Conservation (phyloP, 2,329 filamentous ascomycete species). For the Alternaria gaisen region DNA sequence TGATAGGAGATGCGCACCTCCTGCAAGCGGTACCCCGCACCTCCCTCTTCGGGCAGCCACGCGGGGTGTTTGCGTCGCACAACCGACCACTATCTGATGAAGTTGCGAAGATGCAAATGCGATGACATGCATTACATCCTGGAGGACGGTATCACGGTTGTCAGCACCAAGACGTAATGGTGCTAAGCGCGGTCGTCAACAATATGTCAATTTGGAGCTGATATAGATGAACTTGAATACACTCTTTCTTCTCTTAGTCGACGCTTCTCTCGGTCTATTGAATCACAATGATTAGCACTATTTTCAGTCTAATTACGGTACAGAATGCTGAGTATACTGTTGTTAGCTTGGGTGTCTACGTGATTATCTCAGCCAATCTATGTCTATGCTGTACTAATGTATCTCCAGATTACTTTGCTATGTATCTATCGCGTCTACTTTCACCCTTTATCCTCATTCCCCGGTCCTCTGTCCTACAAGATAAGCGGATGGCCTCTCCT, state of each 20-base stretch:
- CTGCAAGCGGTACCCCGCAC: constrained; percentile 16
- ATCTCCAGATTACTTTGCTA: constrained; percentile 14
- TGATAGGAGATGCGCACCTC: neutral
- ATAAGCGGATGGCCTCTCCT: constrained; percentile 36
- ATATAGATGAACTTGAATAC: neutral
- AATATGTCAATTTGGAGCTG: neutral
- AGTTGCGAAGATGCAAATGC: neutral
- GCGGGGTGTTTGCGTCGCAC: constrained; percentile 7
- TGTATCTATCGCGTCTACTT: constrained; percentile 35
- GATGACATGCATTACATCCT: neutral
- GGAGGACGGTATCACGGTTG: neutral
- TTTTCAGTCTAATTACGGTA: neutral
- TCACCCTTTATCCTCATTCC: constrained; percentile 38
- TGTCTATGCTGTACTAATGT: neutral
- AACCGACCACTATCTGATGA: neutral
- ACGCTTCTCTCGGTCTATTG: neutral
- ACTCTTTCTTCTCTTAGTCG: neutral
- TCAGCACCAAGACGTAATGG: neutral
- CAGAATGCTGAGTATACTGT: neutral
- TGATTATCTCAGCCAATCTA: neutral
- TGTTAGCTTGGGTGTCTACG: neutral
- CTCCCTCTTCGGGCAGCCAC: constrained; percentile 2
- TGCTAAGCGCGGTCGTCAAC: neutral
- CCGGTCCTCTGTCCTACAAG: constrained; percentile 37
- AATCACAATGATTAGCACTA: neutral